Conservation (phyloP, 2,329 filamentous ascomycete genomes). For the Epichloe bromicola region DNA sequence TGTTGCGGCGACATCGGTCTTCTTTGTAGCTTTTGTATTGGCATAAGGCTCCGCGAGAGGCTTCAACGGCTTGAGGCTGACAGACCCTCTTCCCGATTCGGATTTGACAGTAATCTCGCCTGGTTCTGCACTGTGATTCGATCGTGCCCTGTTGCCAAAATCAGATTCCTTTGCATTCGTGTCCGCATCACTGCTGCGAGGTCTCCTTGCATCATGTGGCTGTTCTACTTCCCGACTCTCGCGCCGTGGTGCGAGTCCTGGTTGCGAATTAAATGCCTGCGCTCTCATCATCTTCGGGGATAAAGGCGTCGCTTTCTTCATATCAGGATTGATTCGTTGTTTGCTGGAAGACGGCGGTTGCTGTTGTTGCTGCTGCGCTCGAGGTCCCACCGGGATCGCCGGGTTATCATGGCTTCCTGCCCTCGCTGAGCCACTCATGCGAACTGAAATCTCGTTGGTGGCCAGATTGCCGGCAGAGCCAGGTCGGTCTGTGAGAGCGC, state of each 20-base stretch:
- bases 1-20: not conserved
- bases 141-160: constrained; percentile 23
- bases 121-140: constrained; percentile 31
- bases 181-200: constrained; percentile 41
- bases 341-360: constrained; percentile 43
- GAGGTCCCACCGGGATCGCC: constrained; percentile 39
- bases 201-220: constrained; percentile 29
- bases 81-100: constrained; percentile 19
- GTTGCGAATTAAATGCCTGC: constrained; percentile 32
- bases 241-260: constrained; percentile 24
- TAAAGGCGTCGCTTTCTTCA: constrained; percentile 35
- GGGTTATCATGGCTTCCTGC: constrained; percentile 27
- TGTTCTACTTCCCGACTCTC: constrained; percentile 23
- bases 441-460: constrained; percentile 12
- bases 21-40: not conserved
- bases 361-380: constrained; percentile 28
- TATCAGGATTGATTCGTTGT: constrained; percentile 45
- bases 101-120: constrained; percentile 31
- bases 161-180: constrained; percentile 24
- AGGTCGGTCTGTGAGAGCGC: constrained; percentile 38
- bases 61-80: not conserved
- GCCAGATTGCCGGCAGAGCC: constrained; percentile 25
- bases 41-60: not conserved
- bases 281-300: constrained; percentile 39
- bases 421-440: constrained; percentile 31